These are phyloP conservation scores for Colletotrichum abscissum DNA, from an alignment of 2,329 filamentous ascomycete genomes.

Conservation along the genomic window DNA sequence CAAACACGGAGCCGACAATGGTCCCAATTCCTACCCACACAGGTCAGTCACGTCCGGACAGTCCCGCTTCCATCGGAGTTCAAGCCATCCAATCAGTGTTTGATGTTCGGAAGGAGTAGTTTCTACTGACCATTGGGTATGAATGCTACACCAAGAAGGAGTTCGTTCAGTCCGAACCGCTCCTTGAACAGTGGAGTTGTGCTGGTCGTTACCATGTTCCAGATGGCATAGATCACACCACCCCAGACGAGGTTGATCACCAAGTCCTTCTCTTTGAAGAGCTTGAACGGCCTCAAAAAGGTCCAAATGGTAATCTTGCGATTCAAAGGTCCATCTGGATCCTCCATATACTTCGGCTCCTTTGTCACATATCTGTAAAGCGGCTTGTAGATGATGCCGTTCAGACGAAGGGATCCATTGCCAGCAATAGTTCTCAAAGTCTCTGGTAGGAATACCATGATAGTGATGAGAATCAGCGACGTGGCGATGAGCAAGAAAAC, in stretches of 20 bases:
- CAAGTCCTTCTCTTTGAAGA: conserved; percentile 56
- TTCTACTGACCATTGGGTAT: conserved; percentile 40
- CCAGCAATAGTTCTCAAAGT: conserved; percentile 43
- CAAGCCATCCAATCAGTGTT: not conserved
- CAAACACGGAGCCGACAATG: conserved; percentile 52
- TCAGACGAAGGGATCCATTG: conserved; percentile 39
- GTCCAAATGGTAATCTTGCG: conserved; percentile 43
- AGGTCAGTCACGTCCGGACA: not conserved
- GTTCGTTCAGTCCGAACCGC: conserved; percentile 40
- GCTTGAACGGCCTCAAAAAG: conserved; percentile 50
- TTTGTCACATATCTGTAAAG: conserved; percentile 36
- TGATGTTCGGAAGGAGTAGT: accelerated
- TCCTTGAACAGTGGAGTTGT: conserved; percentile 50
- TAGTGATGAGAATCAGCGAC: conserved; percentile 34
- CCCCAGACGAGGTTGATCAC: conserved; percentile 55
- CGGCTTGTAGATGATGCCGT: conserved; percentile 43
- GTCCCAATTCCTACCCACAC: conserved; percentile 46
- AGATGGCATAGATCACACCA: conserved; percentile 49
- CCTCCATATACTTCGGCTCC: conserved; percentile 35
- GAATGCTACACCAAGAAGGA: conserved; percentile 41
- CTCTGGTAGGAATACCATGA: conserved; percentile 43
- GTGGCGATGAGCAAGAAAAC: conserved; percentile 32
- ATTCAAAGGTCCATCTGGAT: conserved; percentile 38
- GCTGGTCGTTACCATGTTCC: conserved; percentile 59
- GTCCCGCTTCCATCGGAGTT: not conserved